Evolutionary conservation across 345 rosid genomes (phyloP), one percentile per base, ranked within the genome.

Genomic region (Eucalyptus polybractea): DNA sequence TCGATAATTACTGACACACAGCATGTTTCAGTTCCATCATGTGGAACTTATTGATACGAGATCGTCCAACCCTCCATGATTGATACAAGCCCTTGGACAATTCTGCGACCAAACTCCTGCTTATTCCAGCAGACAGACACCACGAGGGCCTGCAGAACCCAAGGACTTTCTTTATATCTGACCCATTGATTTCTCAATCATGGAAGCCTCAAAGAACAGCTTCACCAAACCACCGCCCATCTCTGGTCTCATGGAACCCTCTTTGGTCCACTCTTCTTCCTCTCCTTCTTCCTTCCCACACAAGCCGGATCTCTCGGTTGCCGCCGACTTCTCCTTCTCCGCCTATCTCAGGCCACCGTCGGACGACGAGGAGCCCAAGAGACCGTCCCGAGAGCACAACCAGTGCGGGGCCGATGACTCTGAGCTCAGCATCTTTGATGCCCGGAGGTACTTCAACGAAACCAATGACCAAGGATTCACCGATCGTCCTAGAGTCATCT

Each of bases 361-460:
- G 0, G 89, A 49, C 3, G 60, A 44, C 1, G 87, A 51, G 47
- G 85, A 76, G 85, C 85, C 47, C 47, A 6, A 40, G 85, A 76
- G 47, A 76, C 9, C 5, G 14, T 40, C 85, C 85, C 47, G 29
- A 44, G 65, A 80, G 42, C 62, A 49, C 42, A 53, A 19, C 42
- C 72, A 8, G 76, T 42, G 8, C 14, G 76, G 31, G 13, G 90
- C n/a, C 7, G 89, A 88, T 21, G 91, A 90, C 50, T 37, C 81
- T 16, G 91, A 90, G 87, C 88, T 90, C 50, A 89, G 90, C 90
- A 89, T 91, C 50, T 91, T 91, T 53, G 92, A 91, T 69, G 92
- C 92, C 67, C 88, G 89, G 90, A 91, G 88, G 90, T 91, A 91
- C 88, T 91, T 89, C 87, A 91, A 50, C 22, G 92, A 89, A 33